phyloP scores from a whole-genome alignment of 1,284 basidiomycete genomes.

The Xanthoconium separans region DNA sequence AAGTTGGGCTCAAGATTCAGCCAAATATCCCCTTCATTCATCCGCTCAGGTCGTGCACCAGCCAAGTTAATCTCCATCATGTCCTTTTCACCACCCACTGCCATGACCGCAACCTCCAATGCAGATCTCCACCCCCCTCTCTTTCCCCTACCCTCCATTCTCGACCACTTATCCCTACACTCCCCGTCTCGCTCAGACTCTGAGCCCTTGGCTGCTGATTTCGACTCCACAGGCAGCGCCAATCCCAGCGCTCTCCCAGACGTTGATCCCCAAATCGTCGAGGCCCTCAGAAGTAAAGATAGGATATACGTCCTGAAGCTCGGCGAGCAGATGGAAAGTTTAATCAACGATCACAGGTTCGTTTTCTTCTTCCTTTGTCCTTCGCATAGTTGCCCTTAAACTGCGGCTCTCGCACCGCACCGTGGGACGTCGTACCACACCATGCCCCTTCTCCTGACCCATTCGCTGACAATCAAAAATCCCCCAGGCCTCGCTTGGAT shows the following conservation, averaged over 20 bases:
- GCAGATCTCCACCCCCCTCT: slow-evolving; percentile 11
- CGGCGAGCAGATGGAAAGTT: slow-evolving; percentile 74
- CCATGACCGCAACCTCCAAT: slow-evolving; percentile 10
- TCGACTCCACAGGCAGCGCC: slow-evolving; percentile 23
- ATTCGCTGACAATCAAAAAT: slow-evolving; percentile 12
- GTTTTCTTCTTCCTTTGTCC: slow-evolving; percentile 28
- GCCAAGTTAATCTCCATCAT: slow-evolving; percentile 13
- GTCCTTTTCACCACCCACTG: slow-evolving; percentile 10
- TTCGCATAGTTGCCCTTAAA: neutral
- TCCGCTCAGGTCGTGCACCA: slow-evolving; percentile 6
- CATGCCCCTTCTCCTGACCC: slow-evolving; percentile 6
- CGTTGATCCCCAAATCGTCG: slow-evolving; percentile 70
- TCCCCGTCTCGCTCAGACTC: slow-evolving; percentile 27
- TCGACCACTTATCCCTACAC: neutral
- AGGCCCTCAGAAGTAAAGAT: slow-evolving; percentile 84
- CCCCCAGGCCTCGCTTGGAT: slow-evolving; percentile 56
- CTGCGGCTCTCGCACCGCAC: slow-evolving; percentile 3
- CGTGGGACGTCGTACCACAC: neutral
- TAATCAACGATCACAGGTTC: slow-evolving; percentile 71
- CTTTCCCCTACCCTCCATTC: slow-evolving; percentile 2
- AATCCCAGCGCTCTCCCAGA: slow-evolving; percentile 30
- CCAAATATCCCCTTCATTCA: neutral
- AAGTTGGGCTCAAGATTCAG: slow-evolving; percentile 6
- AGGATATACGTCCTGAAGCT: slow-evolving; percentile 80
- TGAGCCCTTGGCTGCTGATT: slow-evolving; percentile 28